Conservation (phyloP, 352 stramenopile genomes). For the Pythium folliculosum region DNA sequence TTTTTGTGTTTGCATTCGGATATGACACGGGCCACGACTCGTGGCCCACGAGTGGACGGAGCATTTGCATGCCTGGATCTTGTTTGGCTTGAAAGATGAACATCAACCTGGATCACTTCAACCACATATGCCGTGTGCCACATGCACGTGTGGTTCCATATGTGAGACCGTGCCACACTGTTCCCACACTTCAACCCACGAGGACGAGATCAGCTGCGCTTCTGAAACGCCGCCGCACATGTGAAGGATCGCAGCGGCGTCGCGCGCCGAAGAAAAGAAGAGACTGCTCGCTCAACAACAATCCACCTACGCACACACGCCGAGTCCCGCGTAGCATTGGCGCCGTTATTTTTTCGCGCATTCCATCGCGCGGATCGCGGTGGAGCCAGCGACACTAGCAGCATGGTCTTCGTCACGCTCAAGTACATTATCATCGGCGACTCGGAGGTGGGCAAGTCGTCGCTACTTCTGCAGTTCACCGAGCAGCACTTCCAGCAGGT, state of each 20-base stretch:
- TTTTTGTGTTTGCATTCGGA: too few species aligned
- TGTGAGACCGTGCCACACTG: slow-evolving; percentile 6
- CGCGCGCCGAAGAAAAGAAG: slow-evolving; percentile 5
- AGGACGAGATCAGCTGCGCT: neutral
- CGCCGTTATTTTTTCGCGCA: neutral
- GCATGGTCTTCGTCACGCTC: slow-evolving; percentile 88
- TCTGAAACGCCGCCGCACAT: neutral
- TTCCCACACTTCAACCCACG: neutral
- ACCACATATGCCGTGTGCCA: neutral
- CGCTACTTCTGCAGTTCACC: slow-evolving; percentile 89
- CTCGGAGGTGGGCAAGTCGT: slow-evolving; percentile 90
- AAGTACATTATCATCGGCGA: slow-evolving; percentile 91
- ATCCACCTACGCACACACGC: neutral
- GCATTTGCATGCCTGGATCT: too few species aligned
- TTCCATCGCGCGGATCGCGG: neutral
- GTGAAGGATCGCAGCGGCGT: neutral
- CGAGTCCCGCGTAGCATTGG: neutral
- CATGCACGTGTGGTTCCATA: neutral
- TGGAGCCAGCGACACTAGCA: too few species aligned
- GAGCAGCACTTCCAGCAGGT: slow-evolving; percentile 90
- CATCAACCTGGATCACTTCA: neutral
- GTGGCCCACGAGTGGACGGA: too few species aligned
- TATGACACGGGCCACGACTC: too few species aligned
- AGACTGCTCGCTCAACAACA: neutral
- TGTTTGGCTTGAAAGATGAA: neutral